Base-by-base conservation (phyloP, 495 filamentous ascomycete genomes). In the Apiosordaria backusii region DNA sequence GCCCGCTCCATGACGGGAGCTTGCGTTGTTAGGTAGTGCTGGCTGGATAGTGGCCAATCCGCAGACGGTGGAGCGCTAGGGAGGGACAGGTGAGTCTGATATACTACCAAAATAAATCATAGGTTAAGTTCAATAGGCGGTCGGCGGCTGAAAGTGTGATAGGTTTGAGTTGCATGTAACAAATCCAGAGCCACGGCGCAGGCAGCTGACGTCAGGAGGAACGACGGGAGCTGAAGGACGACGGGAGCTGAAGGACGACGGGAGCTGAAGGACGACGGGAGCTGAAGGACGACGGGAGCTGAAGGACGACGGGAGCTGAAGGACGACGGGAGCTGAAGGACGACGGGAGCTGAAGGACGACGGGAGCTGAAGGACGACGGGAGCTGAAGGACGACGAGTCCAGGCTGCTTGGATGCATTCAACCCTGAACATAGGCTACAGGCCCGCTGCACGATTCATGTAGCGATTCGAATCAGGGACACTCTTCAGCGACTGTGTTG, bases 231-330 rank as follows among this genome's bases (percentile, higher is more conserved):
- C 57, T 52, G 62, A 64, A 40, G 25, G 29, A 13, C 15, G 26
- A 24, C 27, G 19, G 23, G 25, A 57, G 54, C 57, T 52, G 62
- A 64, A 40, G 25, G 29, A 13, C 15, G 26, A 24, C 27, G 19
- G 23, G 25, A 57, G 54, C 57, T 52, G 62, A 64, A 40, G 25
- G 29, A 13, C 15, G 26, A 24, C 27, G 19, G 23, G 25, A 57
- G 54, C 57, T 52, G 62, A 64, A 40, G 25, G 29, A 13, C 15
- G 26, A 24, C 27, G 19, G 23, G 25, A 57, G 54, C 57, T 52
- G 62, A 64, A 40, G 25, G 29, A 13, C 15, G 26, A 24, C 27
- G 19, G 23, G 25, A 57, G 54, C 57, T 52, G 62, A 64, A 40
- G 25, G 29, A 13, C 15, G 26, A 24, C 27, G 19, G 23, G 25